phyloP scores from a whole-genome alignment of 495 filamentous ascomycete species.

The Neurospora discreta region DNA sequence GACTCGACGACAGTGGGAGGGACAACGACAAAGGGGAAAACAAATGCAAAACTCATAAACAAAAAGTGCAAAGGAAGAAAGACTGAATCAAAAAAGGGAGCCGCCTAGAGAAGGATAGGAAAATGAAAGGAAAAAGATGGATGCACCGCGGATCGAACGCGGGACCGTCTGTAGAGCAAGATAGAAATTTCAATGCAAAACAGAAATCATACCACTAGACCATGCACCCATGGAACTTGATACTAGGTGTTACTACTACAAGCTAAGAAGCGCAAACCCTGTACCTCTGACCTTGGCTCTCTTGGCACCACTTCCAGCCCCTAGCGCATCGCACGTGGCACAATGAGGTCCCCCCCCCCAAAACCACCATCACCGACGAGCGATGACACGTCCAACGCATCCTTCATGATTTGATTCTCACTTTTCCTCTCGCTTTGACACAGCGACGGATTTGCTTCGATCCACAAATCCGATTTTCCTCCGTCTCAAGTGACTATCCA shows the following conservation, averaged over 20 bases:
- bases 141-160: not conserved
- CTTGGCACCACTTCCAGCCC: not conserved
- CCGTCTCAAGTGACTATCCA: not conserved
- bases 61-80: not conserved
- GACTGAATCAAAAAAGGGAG: not conserved
- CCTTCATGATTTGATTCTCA: not conserved
- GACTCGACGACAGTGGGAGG: not conserved
- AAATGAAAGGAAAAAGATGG: not conserved
- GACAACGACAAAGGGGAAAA: not conserved
- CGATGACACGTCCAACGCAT: not conserved
- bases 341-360: not conserved
- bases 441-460: not conserved
- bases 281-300: not conserved
- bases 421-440: not conserved
- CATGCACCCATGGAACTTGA: constrained; percentile 2
- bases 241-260: not conserved
- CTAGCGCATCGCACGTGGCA: not conserved
- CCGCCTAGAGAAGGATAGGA: not conserved
- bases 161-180: constrained; percentile 3
- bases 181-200: constrained; percentile 3
- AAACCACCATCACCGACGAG: not conserved
- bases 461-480: not conserved
- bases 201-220: constrained; percentile 8
- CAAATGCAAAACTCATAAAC: not conserved
- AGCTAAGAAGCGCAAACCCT: not conserved